phyloP scores from a whole-genome alignment of 2,329 filamentous ascomycete species.

The Phialophora chinensis region DNA sequence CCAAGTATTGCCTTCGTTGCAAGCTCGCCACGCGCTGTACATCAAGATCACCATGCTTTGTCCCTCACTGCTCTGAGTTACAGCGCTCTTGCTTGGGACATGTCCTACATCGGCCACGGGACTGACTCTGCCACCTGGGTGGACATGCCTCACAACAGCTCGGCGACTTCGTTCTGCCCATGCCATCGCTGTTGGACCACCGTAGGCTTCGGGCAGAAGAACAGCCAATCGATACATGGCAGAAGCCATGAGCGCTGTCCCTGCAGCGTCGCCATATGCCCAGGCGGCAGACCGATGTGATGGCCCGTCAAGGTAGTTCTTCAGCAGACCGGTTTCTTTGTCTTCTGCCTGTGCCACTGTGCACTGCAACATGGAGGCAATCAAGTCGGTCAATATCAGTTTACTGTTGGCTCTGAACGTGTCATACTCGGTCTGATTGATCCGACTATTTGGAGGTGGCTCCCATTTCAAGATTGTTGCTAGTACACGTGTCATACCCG shows the following conservation, averaged over 20 bases:
- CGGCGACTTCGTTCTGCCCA: conserved; percentile 54
- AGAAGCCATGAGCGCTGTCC: conserved; percentile 55
- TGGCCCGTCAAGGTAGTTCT: conserved; percentile 55
- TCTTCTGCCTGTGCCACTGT: conserved; percentile 39
- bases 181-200: conserved; percentile 42
- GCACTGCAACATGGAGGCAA: conserved; percentile 48
- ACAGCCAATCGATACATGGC: conserved; percentile 55
- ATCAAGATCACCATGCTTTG: conserved; percentile 35
- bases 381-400: conserved; percentile 42
- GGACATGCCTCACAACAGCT: conserved; percentile 46
- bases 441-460: conserved; percentile 42
- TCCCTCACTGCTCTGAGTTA: conserved; percentile 31
- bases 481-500: conserved; percentile 55
- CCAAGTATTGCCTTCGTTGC: conserved; percentile 21
- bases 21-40: conserved; percentile 33
- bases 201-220: conserved; percentile 48
- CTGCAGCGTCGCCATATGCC: conserved; percentile 58
- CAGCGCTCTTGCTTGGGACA: conserved; percentile 25
- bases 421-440: conserved; percentile 5
- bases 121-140: conserved; percentile 31
- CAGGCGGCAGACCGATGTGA: conserved; percentile 28
- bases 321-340: conserved; percentile 43
- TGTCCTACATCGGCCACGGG: conserved; percentile 31
- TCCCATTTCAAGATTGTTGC: conserved; percentile 45
- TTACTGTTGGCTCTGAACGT: conserved; percentile 38